phyloP scores from a whole-genome alignment of 345 rosid genomes.

The Rhodamnia rubescens region DNA sequence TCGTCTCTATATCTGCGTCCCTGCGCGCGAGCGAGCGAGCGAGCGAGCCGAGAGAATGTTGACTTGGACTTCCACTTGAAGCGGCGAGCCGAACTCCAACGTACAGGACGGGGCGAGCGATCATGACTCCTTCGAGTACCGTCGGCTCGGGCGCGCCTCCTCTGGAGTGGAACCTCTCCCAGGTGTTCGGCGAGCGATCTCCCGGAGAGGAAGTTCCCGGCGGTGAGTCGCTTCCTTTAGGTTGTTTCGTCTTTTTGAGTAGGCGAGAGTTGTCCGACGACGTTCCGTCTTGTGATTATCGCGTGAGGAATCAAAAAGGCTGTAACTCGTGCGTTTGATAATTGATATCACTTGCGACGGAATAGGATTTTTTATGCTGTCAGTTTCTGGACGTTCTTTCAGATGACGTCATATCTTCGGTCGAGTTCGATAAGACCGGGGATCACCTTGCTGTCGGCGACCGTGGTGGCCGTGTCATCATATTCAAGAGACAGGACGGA shows the following conservation, averaged over 20 bases:
- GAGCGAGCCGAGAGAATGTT: too few relatives aligned
- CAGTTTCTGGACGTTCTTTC: neutral
- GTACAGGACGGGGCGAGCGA: neutral
- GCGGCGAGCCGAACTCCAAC: neutral
- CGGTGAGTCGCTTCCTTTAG: constrained; percentile 9
- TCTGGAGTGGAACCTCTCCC: constrained; percentile 47
- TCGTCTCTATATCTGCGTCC: neutral
- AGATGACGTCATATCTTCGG: constrained; percentile 42
- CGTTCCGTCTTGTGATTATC: too few relatives aligned
- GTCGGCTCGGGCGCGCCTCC: constrained; percentile 8
- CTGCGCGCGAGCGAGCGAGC: too few relatives aligned
- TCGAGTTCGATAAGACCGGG: constrained; percentile 48
- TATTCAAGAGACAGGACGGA: constrained; percentile 30
- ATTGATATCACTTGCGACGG: neutral
- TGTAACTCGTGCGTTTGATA: neutral
- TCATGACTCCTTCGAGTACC: constrained; percentile 15
- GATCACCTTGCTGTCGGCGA: constrained; percentile 56
- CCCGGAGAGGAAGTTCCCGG: constrained; percentile 46
- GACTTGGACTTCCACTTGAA: too few relatives aligned
- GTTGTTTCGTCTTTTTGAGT: neutral
- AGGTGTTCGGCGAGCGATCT: constrained; percentile 40
- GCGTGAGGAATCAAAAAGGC: neutral
- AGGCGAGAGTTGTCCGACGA: neutral
- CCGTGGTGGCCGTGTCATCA: constrained; percentile 49
- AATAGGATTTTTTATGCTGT: neutral